phyloP scores from a whole-genome alignment of 352 stramenopile species.

The Phytopythium aichiense region DNA sequence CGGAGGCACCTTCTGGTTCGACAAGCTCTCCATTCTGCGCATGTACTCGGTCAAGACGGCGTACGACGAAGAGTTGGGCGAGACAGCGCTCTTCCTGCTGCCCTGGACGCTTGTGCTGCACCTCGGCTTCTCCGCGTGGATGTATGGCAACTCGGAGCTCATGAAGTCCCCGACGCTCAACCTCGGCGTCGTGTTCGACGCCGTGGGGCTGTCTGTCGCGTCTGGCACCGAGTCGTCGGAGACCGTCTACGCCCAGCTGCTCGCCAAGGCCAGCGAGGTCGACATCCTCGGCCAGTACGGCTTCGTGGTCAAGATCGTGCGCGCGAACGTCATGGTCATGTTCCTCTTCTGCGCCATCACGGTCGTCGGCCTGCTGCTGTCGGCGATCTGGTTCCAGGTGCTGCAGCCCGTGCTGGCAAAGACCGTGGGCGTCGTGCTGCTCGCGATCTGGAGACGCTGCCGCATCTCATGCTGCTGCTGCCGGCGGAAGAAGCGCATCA shows the following conservation, averaged over 20 bases:
- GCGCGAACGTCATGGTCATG: conserved; percentile 68
- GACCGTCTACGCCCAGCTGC: conserved; percentile 39
- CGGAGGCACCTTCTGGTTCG: conserved; percentile 66
- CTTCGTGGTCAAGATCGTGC: conserved; percentile 68
- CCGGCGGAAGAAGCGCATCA: conserved; percentile 11
- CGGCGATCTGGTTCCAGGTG: conserved; percentile 44
- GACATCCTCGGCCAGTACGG: conserved; percentile 47
- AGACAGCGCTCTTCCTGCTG: conserved; percentile 46
- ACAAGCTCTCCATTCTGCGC: conserved; percentile 77
- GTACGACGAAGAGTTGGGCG: conserved; percentile 75
- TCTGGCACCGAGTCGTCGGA: conserved; percentile 26
- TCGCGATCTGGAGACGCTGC: conserved; percentile 26
- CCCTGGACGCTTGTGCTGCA: conserved; percentile 72
- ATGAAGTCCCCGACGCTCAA: conserved; percentile 49
- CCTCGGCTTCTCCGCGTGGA: conserved; percentile 75
- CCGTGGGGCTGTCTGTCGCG: conserved; percentile 21
- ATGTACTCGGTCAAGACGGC: conserved; percentile 76
- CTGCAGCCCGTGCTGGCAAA: conserved; percentile 43
- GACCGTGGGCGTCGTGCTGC: conserved; percentile 32
- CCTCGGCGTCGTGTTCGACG: conserved; percentile 31
- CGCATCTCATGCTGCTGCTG: conserved; percentile 20
- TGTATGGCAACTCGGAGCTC: conserved; percentile 75
- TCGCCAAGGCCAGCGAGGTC: conserved; percentile 34
- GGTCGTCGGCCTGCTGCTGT: conserved; percentile 51
- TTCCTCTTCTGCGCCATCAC: conserved; percentile 61